Percentiles rank a stretch among this genome's conserved stretches.
Evolutionary conservation across 345 rosid species (phyloP).

Genomic region (Erodium maritimum): DNA sequence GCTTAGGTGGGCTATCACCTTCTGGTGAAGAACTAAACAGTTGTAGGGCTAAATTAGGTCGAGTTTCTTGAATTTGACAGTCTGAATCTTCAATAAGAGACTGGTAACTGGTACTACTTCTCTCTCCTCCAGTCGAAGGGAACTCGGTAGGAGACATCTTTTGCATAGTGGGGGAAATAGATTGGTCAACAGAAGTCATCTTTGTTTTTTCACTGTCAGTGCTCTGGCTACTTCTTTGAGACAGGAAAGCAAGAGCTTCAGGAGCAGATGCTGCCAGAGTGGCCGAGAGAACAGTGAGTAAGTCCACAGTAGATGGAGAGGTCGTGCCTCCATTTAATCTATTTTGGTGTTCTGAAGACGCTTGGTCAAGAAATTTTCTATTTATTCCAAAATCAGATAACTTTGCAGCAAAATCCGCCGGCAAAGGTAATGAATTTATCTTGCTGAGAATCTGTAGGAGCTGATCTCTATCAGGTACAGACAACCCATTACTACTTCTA

Average conservation of each 20-base stretch:
- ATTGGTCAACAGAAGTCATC: constrained; percentile 30
- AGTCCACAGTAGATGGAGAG: constrained; percentile 62
- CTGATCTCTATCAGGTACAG: constrained; percentile 54
- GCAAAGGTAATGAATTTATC: constrained; percentile 71
- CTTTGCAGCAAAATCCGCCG: constrained; percentile 58
- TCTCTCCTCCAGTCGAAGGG: constrained; percentile 43
- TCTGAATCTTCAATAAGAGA: constrained; percentile 70
- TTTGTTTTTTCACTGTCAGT: constrained; percentile 53
- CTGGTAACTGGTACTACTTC: constrained; percentile 57
- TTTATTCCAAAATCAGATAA: constrained; percentile 38
- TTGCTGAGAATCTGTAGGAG: constrained; percentile 65
- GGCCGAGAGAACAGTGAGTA: constrained; percentile 62
- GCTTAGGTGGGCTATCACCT: constrained; percentile 51
- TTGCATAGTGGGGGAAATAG: constrained; percentile 22
- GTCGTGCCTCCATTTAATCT: constrained; percentile 29
- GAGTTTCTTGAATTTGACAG: constrained; percentile 43
- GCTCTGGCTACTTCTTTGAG: constrained; percentile 52
- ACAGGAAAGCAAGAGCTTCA: constrained; percentile 38
- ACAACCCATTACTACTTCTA: constrained; percentile 19
- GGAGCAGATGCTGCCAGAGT: constrained; percentile 54
- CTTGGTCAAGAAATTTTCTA: constrained; percentile 31
- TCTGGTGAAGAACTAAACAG: constrained; percentile 71
- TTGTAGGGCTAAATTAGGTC: constrained; percentile 57
- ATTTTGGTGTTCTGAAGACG: constrained; percentile 25
- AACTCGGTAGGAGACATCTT: constrained; percentile 32